Conservation (phyloP, 495 filamentous ascomycete genomes). For the Rusavskia elegans region DNA sequence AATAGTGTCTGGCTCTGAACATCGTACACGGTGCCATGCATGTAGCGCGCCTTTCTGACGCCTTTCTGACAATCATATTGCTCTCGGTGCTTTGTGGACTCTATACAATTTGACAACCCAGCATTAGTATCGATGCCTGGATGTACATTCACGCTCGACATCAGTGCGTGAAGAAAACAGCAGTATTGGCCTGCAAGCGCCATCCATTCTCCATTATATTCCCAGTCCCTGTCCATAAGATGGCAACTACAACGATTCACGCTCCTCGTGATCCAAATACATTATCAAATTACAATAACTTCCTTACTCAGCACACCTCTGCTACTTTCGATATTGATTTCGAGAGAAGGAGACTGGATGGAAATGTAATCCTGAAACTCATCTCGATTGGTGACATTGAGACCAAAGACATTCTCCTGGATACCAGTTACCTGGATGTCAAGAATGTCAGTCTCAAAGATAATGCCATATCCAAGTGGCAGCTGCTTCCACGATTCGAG, state of each 20-base stretch:
- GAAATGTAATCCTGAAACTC: constrained; percentile 58
- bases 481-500: constrained; percentile 46
- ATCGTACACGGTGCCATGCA: no score
- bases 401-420: constrained; percentile 63
- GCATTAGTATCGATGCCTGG: no score
- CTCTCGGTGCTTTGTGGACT: no score
- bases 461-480: constrained; percentile 40
- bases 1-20: no score
- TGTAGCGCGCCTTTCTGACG: no score
- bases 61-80: no score
- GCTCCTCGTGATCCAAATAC: constrained; percentile 74
- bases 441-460: constrained; percentile 48
- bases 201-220: no score
- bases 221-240: constrained; percentile 10
- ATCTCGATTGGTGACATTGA: constrained; percentile 52
- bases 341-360: constrained; percentile 51
- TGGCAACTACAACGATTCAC: constrained; percentile 33
- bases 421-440: constrained; percentile 69
- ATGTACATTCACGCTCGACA: no score
- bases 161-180: no score
- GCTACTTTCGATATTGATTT: constrained; percentile 74
- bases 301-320: constrained; percentile 62
- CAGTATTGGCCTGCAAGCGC: no score
- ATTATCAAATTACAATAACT: constrained; percentile 76
- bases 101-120: no score